phyloP scores from a whole-genome alignment of 345 rosid species.

The Turritis glabra region DNA sequence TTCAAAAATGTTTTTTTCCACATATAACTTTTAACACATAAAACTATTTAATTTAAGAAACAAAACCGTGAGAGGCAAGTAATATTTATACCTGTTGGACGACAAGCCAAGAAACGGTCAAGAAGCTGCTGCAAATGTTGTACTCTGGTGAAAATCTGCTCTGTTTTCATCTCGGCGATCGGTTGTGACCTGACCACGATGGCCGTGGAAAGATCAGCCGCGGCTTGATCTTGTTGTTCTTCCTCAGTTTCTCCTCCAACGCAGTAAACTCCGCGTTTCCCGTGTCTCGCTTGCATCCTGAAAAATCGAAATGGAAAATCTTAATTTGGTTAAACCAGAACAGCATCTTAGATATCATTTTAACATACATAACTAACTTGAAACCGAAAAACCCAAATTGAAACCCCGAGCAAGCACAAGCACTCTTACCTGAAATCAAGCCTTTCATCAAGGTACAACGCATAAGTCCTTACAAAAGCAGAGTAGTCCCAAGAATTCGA shows the following conservation, averaged over 20 bases:
- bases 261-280: slow-evolving; percentile 51
- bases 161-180: slow-evolving; percentile 60
- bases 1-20: background rate
- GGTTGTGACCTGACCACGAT: slow-evolving; percentile 46
- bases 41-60: too few species aligned
- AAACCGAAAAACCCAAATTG: background rate
- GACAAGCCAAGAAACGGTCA: slow-evolving; percentile 80
- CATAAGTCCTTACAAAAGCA: slow-evolving; percentile 78
- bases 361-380: background rate
- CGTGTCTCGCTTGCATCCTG: slow-evolving; percentile 61
- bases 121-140: slow-evolving; percentile 80
- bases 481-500: slow-evolving; percentile 82
- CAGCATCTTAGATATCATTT: background rate
- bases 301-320: background rate
- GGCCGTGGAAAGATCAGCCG: slow-evolving; percentile 29
- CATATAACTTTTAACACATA: background rate
- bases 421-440: slow-evolving; percentile 52
- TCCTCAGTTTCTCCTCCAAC: slow-evolving; percentile 52
- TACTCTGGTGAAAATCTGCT: slow-evolving; percentile 54
- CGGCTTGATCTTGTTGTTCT: slow-evolving; percentile 12
- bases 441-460: slow-evolving; percentile 73
- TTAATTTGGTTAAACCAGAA: background rate
- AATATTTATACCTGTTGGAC: slow-evolving; percentile 67
- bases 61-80: background rate
- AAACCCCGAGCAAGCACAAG: background rate